A percentile compares a stretch with the other conserved stretches of the same genome.
These are phyloP conservation scores for Globisporangium iwayamae DNA, from an alignment of 352 stramenopile species.

Conservation along the genomic window DNA sequence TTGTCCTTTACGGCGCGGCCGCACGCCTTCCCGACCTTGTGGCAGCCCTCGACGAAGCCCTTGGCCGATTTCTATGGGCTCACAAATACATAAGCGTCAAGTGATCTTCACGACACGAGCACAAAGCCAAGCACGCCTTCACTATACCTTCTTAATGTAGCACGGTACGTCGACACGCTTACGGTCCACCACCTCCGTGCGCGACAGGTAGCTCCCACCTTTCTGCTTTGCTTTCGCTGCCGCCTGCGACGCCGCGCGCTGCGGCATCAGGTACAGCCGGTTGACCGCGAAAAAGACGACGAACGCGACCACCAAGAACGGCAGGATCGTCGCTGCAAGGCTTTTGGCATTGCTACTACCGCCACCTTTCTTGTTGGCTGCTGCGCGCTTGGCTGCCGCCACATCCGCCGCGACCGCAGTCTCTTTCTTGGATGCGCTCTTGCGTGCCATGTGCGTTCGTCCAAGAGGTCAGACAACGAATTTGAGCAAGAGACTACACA, in stretches of 20 bases:
- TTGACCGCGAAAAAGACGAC: conserved; percentile 10
- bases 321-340: conserved; percentile 3
- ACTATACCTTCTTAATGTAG: conserved; percentile 36
- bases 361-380: neutral
- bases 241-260: neutral
- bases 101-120: neutral
- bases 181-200: conserved; percentile 33
- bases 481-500: neutral
- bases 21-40: conserved; percentile 58
- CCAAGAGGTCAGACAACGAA: neutral
- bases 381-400: neutral
- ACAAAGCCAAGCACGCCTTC: neutral
- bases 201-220: conserved; percentile 15
- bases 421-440: conserved; percentile 13
- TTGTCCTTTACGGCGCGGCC: conserved; percentile 65
- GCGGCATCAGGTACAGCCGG: conserved; percentile 13
- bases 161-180: conserved; percentile 56
- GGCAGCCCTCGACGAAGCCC: conserved; percentile 60
- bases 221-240: neutral
- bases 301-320: conserved; percentile 12
- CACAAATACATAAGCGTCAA: neutral
- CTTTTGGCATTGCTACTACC: conserved; percentile 5
- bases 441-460: conserved; percentile 17
- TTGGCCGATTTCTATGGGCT: conserved; percentile 26
- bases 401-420: conserved; percentile 2